Evolutionary conservation across 345 rosid genomes (phyloP), one percentile per base, ranked within the genome.

Genomic region (Abelmoschus esculentus): DNA sequence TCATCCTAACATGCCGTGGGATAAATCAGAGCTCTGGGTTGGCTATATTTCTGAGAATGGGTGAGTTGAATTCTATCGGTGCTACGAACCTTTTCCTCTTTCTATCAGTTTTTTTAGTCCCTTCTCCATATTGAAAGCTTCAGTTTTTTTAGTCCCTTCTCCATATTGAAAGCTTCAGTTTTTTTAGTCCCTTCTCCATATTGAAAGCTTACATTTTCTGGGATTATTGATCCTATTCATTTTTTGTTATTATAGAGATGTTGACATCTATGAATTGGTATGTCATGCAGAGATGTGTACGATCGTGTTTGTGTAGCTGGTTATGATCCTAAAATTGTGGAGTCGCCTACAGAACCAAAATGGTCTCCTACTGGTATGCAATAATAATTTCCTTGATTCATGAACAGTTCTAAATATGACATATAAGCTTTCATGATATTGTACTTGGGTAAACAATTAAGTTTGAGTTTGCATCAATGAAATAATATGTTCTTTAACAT

Each of bases 1-100:
- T 64, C 97, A 88, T 70, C 97, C 99, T 54, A 88, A 87, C 78
- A 91, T 90, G 97, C 96, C 96, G 12, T 91, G 99, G 99, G 99
- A 95, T 74, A 88, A 82, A 83, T 54, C 99, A 22, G 89, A 95
- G 76, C 86, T 95, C 29, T 95, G 97, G 96, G 93, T 90, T 80
- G 99, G 96, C 66, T 85, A 87, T 80, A 83, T 91, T 70, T 85
- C 93, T 10, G 88, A 88, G 73, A 74, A 67, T 79, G 96, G 97
- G 99, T 95, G 64, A 80, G 86, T 40, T 50, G 18, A 74, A 50
- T 28, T 42, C 26, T 68, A 22, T 62, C 26, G 14, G 3, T 19
- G 56, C 31, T 67, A 8, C 28, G 40, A 29, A 19, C 32, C 53
- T n/a, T 9, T 11, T 17, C 46, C 12, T 53, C 22, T 69, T 7